Percentiles rank a stretch among this genome's conserved stretches.
phyloP scores from a whole-genome alignment of 2,329 filamentous ascomycete genomes.

The Penicillium italicum region DNA sequence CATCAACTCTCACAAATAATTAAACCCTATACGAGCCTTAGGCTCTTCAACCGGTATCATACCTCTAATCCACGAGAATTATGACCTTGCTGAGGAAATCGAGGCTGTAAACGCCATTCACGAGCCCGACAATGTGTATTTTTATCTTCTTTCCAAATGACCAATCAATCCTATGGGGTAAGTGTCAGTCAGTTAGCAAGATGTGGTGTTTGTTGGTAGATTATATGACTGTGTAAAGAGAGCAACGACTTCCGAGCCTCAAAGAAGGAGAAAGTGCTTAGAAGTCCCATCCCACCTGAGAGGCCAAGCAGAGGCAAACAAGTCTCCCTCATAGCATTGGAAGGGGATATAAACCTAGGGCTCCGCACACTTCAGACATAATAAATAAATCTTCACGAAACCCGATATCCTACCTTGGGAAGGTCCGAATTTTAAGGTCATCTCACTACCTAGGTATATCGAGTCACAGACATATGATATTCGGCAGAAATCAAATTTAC shows the following conservation, averaged over 20 bases:
- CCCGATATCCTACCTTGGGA: neutral
- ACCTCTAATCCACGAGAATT: too few species aligned
- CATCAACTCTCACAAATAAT: too few species aligned
- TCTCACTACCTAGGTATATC: neutral
- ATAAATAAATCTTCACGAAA: neutral
- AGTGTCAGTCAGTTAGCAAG: neutral
- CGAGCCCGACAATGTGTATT: too few species aligned
- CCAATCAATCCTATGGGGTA: neutral
- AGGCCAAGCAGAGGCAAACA: neutral
- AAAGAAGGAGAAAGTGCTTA: neutral
- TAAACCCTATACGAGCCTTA: too few species aligned
- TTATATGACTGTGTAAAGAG: neutral
- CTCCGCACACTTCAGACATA: neutral
- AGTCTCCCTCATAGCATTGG: neutral
- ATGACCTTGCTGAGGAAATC: too few species aligned
- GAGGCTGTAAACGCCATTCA: too few species aligned
- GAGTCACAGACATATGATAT: constrained; percentile 4
- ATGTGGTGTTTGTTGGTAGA: too few species aligned
- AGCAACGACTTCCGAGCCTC: neutral
- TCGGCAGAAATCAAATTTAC: constrained; percentile 8
- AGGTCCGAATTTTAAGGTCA: neutral
- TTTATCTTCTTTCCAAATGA: neutral
- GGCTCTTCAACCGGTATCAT: too few species aligned
- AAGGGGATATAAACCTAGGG: neutral
- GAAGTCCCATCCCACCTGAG: neutral